Base-by-base conservation (phyloP, 192 early-diverging fungal species). In the Backusella tuberculispora region DNA sequence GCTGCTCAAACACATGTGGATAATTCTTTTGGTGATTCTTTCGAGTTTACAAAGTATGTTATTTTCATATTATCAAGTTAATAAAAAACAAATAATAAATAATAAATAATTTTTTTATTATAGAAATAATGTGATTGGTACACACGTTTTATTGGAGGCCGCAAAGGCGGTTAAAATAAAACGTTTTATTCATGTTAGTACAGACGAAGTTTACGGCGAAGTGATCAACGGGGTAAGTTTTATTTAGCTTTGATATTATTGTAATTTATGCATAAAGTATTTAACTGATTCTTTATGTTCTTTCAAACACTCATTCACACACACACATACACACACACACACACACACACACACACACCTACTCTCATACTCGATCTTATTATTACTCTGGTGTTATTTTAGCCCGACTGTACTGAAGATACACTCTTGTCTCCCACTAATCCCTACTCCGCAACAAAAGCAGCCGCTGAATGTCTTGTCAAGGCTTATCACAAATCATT, bases 191-290 rank as follows among this genome's bases (percentile, higher is more conserved):
- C 92, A 92, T 81, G 88, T 95, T 29, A 86, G 84, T 69, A 95
- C 94, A 0, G 94, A 95, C 77, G 94, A 95, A 78, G 94, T 95
- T 2, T 95, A 95, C 71, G 94, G 94, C 2, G 92, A 92, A 77
- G 88, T 88, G 2, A 76, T 86, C 63, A 86, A 77, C 37, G 73
- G 78, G 80, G 87, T 82, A 85, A 76, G 76, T 63, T 19, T 8
- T 44, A 29, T 60, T 60, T 9, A 5, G 2, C 9, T 12, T 26
- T 26, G 8, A 17, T 50, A 50, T 60, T 9, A 8, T 50, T 50
- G 4, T 43, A 9, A 43, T 6, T 43, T 43, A 50, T 50, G 10
- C 21, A 13, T 9, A 1, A 12, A 26, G 12, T 0, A 8, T 9
- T 5, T 60, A 60, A 19, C 48, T 50, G 48, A 50, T 9, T 50